These are phyloP conservation scores for Aspergillus bertholletiae DNA, from an alignment of 495 filamentous ascomycete species.

Conservation along the genomic window DNA sequence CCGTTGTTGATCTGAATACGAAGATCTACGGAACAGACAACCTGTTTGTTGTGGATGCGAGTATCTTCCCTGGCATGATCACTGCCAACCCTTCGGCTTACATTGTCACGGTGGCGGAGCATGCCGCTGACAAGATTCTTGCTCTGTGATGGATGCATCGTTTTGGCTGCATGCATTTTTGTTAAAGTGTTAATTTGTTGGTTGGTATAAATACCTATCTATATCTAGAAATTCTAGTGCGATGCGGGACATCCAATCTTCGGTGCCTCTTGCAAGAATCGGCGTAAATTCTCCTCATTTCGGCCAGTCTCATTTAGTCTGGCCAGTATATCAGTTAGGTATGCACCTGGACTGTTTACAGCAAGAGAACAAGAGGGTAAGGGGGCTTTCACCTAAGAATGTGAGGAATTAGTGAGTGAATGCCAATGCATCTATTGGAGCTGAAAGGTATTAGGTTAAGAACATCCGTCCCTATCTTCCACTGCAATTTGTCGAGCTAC, in stretches of 20 bases:
- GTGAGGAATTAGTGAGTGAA: too few species aligned
- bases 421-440: too few species aligned
- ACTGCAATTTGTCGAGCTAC: too few species aligned
- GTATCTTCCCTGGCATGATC: constrained; percentile 10
- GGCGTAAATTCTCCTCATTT: background rate
- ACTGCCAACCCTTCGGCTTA: constrained; percentile 6
- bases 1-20: constrained; percentile 4
- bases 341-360: constrained; percentile 59
- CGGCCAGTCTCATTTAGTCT: constrained; percentile 43
- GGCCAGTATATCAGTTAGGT: constrained; percentile 56
- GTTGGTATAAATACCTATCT: too few species aligned
- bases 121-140: constrained; percentile 3
- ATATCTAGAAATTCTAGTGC: background rate
- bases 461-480: too few species aligned
- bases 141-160: background rate
- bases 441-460: too few species aligned
- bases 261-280: background rate
- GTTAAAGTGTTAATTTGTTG: too few species aligned
- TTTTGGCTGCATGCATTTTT: too few species aligned
- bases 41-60: constrained; percentile 5
- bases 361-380: constrained; percentile 61
- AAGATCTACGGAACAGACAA: constrained; percentile 9
- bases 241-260: background rate
- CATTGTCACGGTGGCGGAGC: constrained; percentile 8
- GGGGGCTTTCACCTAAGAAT: too few species aligned